These are phyloP conservation scores for Phytophthora vignae DNA, from an alignment of 352 stramenopile species.

Conservation along the genomic window DNA sequence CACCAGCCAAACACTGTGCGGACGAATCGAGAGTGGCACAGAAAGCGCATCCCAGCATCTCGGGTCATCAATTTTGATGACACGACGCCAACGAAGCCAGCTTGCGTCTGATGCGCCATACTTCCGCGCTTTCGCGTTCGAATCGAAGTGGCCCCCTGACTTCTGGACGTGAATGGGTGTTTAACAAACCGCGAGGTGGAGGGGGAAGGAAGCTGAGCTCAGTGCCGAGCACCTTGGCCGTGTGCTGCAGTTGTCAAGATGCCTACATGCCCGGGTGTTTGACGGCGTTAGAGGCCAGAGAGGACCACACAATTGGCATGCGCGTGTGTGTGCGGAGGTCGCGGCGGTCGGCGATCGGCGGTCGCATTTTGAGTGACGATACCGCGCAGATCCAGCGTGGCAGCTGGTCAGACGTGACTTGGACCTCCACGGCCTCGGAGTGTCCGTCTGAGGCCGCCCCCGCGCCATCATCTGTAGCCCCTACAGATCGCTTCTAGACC, in stretches of 20 bases:
- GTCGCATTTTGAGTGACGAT: conserved; percentile 1
- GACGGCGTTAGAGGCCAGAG: background rate
- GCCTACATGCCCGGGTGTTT: background rate
- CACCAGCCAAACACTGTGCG: background rate
- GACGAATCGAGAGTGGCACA: background rate
- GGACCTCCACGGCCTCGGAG: background rate
- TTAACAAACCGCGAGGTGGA: background rate
- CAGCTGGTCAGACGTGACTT: background rate
- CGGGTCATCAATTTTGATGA: conserved; percentile 32
- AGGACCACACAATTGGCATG: background rate
- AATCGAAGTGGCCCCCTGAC: conserved; percentile 20
- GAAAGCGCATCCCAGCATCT: conserved; percentile 9
- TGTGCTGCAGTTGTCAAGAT: background rate
- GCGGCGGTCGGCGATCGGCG: background rate
- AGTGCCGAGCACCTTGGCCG: background rate
- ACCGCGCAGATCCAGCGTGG: background rate
- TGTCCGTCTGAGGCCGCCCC: background rate
- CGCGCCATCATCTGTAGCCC: conserved; percentile 18
- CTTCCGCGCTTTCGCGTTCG: conserved; percentile 5
- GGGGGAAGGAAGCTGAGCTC: background rate
- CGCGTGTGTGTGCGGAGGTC: background rate
- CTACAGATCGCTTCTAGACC: conserved; percentile 26
- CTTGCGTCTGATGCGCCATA: background rate
- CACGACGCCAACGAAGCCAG: conserved; percentile 9
- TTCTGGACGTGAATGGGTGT: background rate